Evolutionary conservation across 1,284 basidiomycete genomes (phyloP).

Genomic region (Ganoderma lingzhi): DNA sequence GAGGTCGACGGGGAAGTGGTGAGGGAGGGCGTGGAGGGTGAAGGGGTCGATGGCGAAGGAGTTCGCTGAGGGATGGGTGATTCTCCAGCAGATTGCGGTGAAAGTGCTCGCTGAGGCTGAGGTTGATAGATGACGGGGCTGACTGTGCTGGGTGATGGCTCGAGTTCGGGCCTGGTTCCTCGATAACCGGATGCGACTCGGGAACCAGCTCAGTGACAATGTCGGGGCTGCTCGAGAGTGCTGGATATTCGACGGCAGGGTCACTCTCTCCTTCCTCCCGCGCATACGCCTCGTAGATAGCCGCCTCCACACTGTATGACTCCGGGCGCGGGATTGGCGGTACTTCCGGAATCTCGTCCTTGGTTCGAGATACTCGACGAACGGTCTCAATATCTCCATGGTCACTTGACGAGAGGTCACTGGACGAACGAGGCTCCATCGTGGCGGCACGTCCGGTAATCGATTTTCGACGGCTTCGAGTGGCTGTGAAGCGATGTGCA

Average conservation of each 20-base stretch:
- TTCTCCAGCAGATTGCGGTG: slow-evolving; percentile 44
- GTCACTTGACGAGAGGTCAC: slow-evolving; percentile 73
- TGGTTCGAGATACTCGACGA: slow-evolving; percentile 32
- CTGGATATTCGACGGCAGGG: slow-evolving; percentile 18
- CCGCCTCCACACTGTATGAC: slow-evolving; percentile 79
- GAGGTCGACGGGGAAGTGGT: slow-evolving; percentile 44
- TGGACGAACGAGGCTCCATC: slow-evolving; percentile 36
- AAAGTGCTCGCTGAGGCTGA: slow-evolving; percentile 50
- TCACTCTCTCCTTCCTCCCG: slow-evolving; percentile 39
- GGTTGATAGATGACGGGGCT: slow-evolving; percentile 67
- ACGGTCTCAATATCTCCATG: slow-evolving; percentile 57
- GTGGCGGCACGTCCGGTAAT: slow-evolving; percentile 41
- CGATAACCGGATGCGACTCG: slow-evolving; percentile 14
- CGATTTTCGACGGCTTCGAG: slow-evolving; percentile 57
- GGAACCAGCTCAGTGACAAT: slow-evolving; percentile 23
- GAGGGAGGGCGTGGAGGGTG: slow-evolving; percentile 46
- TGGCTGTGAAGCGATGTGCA: slow-evolving; percentile 80
- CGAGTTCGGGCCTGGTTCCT: slow-evolving; percentile 28
- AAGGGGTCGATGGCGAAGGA: slow-evolving; percentile 52
- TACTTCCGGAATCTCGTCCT: slow-evolving; percentile 36
- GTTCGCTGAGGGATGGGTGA: slow-evolving; percentile 51
- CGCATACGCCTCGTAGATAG: slow-evolving; percentile 85
- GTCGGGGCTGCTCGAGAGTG: slow-evolving; percentile 25
- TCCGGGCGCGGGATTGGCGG: slow-evolving; percentile 56
- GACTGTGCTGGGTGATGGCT: slow-evolving; percentile 6